phyloP scores from a whole-genome alignment of 129 eudicot species.

The Sambucus nigra region DNA sequence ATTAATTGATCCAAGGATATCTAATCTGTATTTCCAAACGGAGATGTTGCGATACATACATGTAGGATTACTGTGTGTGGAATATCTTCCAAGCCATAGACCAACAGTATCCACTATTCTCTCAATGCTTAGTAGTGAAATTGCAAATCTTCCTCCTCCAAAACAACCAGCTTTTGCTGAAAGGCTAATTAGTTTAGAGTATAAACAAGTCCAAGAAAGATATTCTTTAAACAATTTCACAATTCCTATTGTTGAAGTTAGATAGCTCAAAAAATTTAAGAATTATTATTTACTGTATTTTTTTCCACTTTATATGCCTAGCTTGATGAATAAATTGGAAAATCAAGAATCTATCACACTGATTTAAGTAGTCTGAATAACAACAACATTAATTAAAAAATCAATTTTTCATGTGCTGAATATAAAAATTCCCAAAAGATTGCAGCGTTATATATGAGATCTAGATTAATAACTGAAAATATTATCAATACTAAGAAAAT shows the following conservation, averaged over 20 bases:
- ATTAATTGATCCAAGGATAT: conserved; percentile 17
- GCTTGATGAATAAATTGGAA: too few species aligned
- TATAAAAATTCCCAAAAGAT: too few species aligned
- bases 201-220: background rate
- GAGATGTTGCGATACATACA: conserved; percentile 21
- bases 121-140: conserved; percentile 27
- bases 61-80: conserved; percentile 17
- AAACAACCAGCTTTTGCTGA: conserved; percentile 15
- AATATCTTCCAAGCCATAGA: conserved; percentile 20
- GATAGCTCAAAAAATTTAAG: too few species aligned
- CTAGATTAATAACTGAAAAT: too few species aligned
- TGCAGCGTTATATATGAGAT: too few species aligned
- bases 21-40: background rate
- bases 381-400: too few species aligned
- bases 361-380: too few species aligned
- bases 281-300: too few species aligned
- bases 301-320: too few species aligned
- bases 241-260: background rate
- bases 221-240: background rate
- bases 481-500: too few species aligned
- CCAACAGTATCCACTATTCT: conserved; percentile 17
- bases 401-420: too few species aligned
- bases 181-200: background rate
- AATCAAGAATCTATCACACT: too few species aligned
- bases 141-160: conserved; percentile 14